Percentiles rank a stretch among this genome's conserved stretches.
Conservation (phyloP, 1,139 yeast genomes). For the Arxiozyma slooffiae region DNA sequence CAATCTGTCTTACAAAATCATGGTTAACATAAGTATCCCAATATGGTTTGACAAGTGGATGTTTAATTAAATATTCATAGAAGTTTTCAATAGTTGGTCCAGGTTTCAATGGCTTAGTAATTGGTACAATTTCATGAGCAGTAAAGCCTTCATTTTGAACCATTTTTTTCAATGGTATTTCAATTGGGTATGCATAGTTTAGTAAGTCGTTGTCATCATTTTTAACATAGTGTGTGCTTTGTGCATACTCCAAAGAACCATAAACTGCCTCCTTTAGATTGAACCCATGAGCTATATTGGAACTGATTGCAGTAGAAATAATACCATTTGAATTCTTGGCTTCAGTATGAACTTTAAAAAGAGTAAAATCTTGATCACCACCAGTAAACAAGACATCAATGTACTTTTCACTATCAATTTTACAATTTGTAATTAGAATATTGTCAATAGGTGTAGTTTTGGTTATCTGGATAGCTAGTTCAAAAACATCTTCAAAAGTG, state of each 20-base stretch:
- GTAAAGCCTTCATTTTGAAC: slow-evolving; percentile 18
- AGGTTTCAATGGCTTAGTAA: slow-evolving; percentile 21
- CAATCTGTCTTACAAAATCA: slow-evolving; percentile 46
- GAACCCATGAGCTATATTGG: slow-evolving; percentile 51
- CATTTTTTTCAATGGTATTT: slow-evolving; percentile 31
- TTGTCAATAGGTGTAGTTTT: neutral
- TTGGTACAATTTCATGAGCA: slow-evolving; percentile 13
- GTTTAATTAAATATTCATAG: slow-evolving; percentile 43
- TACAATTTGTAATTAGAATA: neutral
- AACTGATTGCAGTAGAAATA: slow-evolving; percentile 66
- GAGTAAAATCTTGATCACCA: slow-evolving; percentile 30
- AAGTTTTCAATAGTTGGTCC: slow-evolving; percentile 31
- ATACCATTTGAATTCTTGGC: slow-evolving; percentile 81
- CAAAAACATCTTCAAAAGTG: neutral
- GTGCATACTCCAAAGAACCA: slow-evolving; percentile 53
- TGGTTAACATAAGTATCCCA: slow-evolving; percentile 57
- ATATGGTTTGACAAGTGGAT: slow-evolving; percentile 41
- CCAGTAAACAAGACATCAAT: slow-evolving; percentile 56
- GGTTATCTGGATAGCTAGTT: neutral
- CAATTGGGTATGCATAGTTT: slow-evolving; percentile 35
- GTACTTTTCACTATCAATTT: slow-evolving; percentile 26
- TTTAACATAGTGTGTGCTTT: slow-evolving; percentile 47
- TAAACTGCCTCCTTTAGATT: slow-evolving; percentile 41
- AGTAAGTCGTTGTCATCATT: slow-evolving; percentile 32
- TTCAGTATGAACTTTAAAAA: slow-evolving; percentile 51